Evolutionary conservation across 768 basidiomycete genomes (phyloP), one percentile per base, ranked within the genome.

Genomic region (Sistotremastrum suecicum): DNA sequence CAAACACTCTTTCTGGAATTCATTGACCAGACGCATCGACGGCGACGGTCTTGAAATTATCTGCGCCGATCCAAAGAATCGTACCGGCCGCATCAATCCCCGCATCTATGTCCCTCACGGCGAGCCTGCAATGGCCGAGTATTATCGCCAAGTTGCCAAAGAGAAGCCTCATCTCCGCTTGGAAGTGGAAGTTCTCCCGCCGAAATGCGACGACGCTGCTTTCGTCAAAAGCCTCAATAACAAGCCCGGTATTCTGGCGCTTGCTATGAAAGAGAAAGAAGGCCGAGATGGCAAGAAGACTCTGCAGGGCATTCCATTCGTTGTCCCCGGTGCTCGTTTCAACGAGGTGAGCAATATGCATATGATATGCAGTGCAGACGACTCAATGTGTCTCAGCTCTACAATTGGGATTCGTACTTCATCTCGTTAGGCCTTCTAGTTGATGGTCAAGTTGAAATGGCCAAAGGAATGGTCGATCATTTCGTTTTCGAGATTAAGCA

Each of bases 401-500:
- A 91, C 65, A 90, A 91, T 59, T 91, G 88, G 88, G 88, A 92
- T 63, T 88, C 85, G 5, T 92, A 92, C 66, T 95, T 95, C 61
- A 89, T 94, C 56, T 71, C 85, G 5, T 77, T 98, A 29, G 94
- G 94, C 10, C 75, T 99, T 31, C 76, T 99, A 5, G 88, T 97
- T 28, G 94, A 99, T 57, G 92, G 91, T 30, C 82, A 90, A 56
- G 78, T 94, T 31, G 75, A 80, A 48, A 85, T 98, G 78, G 94
- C 95, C 12, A 89, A 91, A 63, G 88, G 90, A 56, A 90, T 98
- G 79, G 91, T 97, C 39, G 95, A 98, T 46, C 94, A 99, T 62
- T 99, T 98, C 67, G 85, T 95, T 58, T 99, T 98, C 60, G 90
- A 98, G 70, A 95, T 99, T 70, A 89, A 80, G 66, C 87, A 95